Base-by-base conservation (phyloP, 1,139 yeast species). In the Debaryomycetaceae sp. region DNA sequence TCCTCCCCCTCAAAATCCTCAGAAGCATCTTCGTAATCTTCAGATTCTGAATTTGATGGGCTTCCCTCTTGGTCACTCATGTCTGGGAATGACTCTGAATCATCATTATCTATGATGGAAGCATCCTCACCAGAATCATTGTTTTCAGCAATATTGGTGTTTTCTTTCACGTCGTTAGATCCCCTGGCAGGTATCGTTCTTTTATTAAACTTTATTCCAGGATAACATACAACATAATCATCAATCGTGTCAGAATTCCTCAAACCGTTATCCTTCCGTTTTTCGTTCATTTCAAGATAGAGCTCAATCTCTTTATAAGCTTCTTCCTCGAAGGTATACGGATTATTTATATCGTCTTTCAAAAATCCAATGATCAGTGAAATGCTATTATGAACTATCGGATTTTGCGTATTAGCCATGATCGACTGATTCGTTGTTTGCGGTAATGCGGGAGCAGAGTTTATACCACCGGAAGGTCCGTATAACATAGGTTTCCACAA, bases 391-490 rank as follows among this genome's bases (percentile, higher is more conserved):
- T 62, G 62, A n/a, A 56, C 59, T 59, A 46, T 36, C 2, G 49
- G 51, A 6, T 35, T 47, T 6, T 35, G 43, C 13, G 50, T 52
- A 27, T 51, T 53, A 7, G 54, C 51, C 9, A 37, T 38, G 24
- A 4, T 56, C 47, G 6, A 58, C 50, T 1, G 53, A 52, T 43
- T 58, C 63, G 2, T 59, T 29, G 9, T 42, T 14, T 39, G 45
- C 5, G 43, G 47, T 24, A 66, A 53, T 1, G 80, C 69, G 1
- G 81, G 77, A 0, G 81, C 80, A 0, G 84, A 78, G 51, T 80
- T 80, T 34, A 86, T 83, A 7, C 95, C 95, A 27, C 93, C 88
- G 1, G 91, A 83, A 0, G 93, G 91, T 0, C 95, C 95, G 57
- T 82, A 78, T n/a, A 87, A 73, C 66, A 86, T 75, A 1, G 93